These are phyloP conservation scores for Colletotrichum camelliae DNA, from an alignment of 2,329 filamentous ascomycete species.

Conservation along the genomic window DNA sequence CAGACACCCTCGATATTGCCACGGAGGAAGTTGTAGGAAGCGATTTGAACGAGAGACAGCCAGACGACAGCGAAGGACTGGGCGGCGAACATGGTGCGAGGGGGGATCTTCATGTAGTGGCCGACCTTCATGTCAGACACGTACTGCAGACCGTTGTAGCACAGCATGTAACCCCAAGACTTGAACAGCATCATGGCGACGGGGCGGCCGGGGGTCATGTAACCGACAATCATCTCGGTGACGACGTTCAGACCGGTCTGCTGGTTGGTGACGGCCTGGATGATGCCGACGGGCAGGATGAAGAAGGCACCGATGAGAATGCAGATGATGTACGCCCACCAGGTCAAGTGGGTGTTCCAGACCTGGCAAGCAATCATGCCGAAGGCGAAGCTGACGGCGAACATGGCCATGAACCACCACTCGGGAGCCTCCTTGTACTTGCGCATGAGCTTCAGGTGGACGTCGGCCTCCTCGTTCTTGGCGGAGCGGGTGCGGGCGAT, in stretches of 20 bases:
- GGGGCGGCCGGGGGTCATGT: conserved; percentile 51
- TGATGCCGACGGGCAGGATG: conserved; percentile 49
- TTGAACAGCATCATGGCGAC: conserved; percentile 59
- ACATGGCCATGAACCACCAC: conserved; percentile 61
- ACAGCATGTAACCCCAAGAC: conserved; percentile 50
- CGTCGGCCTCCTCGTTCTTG: conserved; percentile 49
- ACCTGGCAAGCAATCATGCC: conserved; percentile 41
- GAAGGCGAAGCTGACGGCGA: conserved; percentile 54
- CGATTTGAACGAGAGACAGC: conserved; percentile 42
- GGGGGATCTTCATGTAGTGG: conserved; percentile 60
- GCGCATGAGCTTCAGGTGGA: conserved; percentile 61
- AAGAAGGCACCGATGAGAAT: conserved; percentile 45
- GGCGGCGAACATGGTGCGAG: conserved; percentile 52
- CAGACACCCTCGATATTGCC: conserved; percentile 61
- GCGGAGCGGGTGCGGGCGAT: conserved; percentile 34
- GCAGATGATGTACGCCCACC: conserved; percentile 47
- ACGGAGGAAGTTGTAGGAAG: conserved; percentile 43
- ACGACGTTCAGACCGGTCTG: conserved; percentile 54
- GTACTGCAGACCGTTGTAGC: conserved; percentile 52
- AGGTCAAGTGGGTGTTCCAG: conserved; percentile 46
- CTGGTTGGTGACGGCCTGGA: conserved; percentile 54
- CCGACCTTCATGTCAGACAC: conserved; percentile 57
- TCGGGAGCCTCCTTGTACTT: conserved; percentile 60
- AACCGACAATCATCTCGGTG: conserved; percentile 54
- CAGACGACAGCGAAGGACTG: conserved; percentile 47